Conservation (phyloP, 495 filamentous ascomycete genomes). For the Elaphomyces granulatus region DNA sequence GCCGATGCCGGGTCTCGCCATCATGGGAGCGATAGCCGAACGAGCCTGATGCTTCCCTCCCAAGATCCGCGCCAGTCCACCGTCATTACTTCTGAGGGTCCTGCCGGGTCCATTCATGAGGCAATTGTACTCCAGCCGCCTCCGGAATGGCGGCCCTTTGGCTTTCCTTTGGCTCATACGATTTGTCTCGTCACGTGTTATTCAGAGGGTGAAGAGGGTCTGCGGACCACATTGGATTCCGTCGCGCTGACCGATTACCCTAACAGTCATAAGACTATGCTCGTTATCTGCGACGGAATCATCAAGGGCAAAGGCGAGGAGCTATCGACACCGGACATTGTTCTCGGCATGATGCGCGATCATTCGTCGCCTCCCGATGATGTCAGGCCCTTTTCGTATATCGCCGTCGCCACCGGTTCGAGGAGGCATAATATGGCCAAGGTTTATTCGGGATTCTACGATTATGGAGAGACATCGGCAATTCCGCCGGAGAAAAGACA, state of each 20-base stretch:
- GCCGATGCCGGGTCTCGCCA: slow-evolving; percentile 27
- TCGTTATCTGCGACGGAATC: slow-evolving; percentile 94
- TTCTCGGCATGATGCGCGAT: slow-evolving; percentile 89
- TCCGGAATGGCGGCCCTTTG: slow-evolving; percentile 90
- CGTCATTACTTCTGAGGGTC: slow-evolving; percentile 58
- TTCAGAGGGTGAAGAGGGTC: slow-evolving; percentile 85
- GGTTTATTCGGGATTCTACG: slow-evolving; percentile 94
- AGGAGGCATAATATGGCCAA: slow-evolving; percentile 99
- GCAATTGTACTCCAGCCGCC: slow-evolving; percentile 95
- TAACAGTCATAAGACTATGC: slow-evolving; percentile 92
- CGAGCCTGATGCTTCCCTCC: slow-evolving; percentile 35
- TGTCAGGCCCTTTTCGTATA: slow-evolving; percentile 83
- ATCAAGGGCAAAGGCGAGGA: slow-evolving; percentile 93
- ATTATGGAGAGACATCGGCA: slow-evolving; percentile 70
- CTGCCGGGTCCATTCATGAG: slow-evolving; percentile 88
- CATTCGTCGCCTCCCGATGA: slow-evolving; percentile 62
- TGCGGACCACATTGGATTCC: slow-evolving; percentile 89
- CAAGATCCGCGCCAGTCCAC: slow-evolving; percentile 34
- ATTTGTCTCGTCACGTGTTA: slow-evolving; percentile 96
- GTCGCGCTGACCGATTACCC: slow-evolving; percentile 97
- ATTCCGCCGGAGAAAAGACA: slow-evolving; percentile 83
- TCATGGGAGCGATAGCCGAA: slow-evolving; percentile 29
- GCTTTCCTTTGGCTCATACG: slow-evolving; percentile 82
- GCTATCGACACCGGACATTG: slow-evolving; percentile 77
- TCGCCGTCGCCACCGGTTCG: slow-evolving; percentile 87